Conservation (phyloP, 169 alveolate genomes). For the Plasmodium gallinaceum region DNA sequence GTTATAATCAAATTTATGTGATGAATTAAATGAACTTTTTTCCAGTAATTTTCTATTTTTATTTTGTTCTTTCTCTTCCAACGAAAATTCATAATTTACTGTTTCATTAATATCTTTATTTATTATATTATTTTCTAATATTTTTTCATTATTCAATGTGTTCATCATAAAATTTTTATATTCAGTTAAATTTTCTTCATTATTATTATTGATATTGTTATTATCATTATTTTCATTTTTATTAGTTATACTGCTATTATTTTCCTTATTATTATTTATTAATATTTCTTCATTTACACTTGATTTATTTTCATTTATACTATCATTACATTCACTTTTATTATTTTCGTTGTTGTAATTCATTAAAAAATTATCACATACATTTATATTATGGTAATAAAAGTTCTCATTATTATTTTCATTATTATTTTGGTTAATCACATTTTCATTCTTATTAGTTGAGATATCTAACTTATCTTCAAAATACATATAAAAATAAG, state of each 20-base stretch:
- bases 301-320: neutral
- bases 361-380: neutral
- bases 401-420: neutral
- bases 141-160: neutral
- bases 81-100: neutral
- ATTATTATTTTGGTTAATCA: neutral
- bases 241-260: neutral
- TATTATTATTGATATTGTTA: neutral
- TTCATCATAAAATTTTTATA: no score
- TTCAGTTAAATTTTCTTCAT: neutral
- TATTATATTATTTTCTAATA: neutral
- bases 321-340: neutral
- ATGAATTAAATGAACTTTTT: neutral
- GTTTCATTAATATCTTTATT: neutral
- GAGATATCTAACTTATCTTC: neutral
- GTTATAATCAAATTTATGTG: neutral
- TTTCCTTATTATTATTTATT: neutral
- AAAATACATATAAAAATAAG: conserved; percentile 3
- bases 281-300: neutral
- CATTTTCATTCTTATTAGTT: neutral
- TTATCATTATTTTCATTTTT: neutral
- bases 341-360: neutral
- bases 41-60: neutral
- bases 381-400: neutral
- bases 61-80: conserved; percentile 8